Conservation (phyloP, 768 basidiomycete species). For the Lentinula detonsa region DNA sequence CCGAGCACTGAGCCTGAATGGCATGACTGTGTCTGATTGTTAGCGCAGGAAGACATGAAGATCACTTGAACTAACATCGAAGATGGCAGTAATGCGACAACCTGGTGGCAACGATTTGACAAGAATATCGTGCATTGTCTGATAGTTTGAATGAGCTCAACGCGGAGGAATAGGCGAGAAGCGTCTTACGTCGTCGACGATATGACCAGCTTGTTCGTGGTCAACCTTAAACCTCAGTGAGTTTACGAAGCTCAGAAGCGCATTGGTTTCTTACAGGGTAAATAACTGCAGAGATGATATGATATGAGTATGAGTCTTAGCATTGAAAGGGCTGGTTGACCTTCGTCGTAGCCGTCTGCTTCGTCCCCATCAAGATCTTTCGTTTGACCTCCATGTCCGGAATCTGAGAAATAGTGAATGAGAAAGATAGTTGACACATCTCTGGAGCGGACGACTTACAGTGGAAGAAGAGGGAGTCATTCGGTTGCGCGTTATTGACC, state of each 20-base stretch:
- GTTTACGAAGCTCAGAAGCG: not conserved
- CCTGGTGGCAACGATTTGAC: constrained; percentile 76
- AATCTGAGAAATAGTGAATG: constrained; percentile 42
- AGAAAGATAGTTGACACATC: not conserved
- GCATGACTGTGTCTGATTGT: constrained; percentile 48
- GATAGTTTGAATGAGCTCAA: constrained; percentile 3
- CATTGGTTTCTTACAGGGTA: constrained; percentile 66
- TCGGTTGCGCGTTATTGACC: constrained; percentile 68
- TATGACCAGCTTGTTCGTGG: constrained; percentile 57
- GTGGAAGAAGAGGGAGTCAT: constrained; percentile 90
- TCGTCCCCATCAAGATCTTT: constrained; percentile 82
- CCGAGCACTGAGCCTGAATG: constrained; percentile 89
- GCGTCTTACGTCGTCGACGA: constrained; percentile 79
- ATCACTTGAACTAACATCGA: constrained; percentile 47
- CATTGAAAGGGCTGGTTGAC: constrained; percentile 21
- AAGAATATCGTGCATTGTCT: constrained; percentile 77
- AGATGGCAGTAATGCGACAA: constrained; percentile 83
- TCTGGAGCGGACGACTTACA: constrained; percentile 41
- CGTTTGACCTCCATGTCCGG: constrained; percentile 92
- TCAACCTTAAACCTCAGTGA: constrained; percentile 29
- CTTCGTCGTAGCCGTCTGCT: constrained; percentile 80
- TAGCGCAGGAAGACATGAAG: constrained; percentile 1
- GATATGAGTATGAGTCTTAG: too few species aligned
- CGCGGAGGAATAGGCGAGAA: not conserved
- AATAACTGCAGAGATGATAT: constrained; percentile 48